Percentiles rank a stretch among this genome's conserved stretches.
phyloP scores from a whole-genome alignment of 768 basidiomycete genomes.

The Filobasidium floriforme region DNA sequence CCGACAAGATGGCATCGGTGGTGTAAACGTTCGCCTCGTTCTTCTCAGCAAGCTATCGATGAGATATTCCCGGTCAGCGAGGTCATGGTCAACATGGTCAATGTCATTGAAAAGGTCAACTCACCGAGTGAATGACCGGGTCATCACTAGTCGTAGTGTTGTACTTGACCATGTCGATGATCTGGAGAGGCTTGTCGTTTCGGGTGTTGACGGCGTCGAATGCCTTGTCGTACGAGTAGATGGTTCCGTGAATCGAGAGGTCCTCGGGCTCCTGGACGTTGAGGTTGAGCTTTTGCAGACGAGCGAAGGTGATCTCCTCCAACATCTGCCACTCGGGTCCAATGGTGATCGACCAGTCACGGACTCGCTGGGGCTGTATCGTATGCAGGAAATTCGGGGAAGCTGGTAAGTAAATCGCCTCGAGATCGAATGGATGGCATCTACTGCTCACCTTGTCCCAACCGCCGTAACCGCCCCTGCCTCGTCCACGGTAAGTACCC shows the following conservation, averaged over 20 bases:
- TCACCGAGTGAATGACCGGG: slow-evolving; percentile 84
- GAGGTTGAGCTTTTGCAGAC: slow-evolving; percentile 81
- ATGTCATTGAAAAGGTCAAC: slow-evolving; percentile 18
- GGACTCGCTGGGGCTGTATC: slow-evolving; percentile 59
- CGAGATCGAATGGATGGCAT: neutral
- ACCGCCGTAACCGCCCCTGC: slow-evolving; percentile 69
- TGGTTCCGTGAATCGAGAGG: slow-evolving; percentile 74
- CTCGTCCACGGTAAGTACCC: slow-evolving; percentile 46
- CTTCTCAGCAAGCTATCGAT: slow-evolving; percentile 63
- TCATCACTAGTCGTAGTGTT: slow-evolving; percentile 98
- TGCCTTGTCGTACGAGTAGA: slow-evolving; percentile 85
- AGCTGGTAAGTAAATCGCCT: too few relatives aligned
- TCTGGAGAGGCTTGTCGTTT: slow-evolving; percentile 79
- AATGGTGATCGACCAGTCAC: slow-evolving; percentile 90
- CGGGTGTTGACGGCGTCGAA: slow-evolving; percentile 95
- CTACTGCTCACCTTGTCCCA: slow-evolving; percentile 73
- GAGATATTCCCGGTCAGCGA: neutral
- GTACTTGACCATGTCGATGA: slow-evolving; percentile 90
- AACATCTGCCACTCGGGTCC: slow-evolving; percentile 87
- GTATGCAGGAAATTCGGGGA: neutral
- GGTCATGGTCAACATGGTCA: neutral
- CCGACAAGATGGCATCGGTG: slow-evolving; percentile 88
- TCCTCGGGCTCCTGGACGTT: slow-evolving; percentile 88
- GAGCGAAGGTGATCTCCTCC: slow-evolving; percentile 94
- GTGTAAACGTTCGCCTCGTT: slow-evolving; percentile 80